Percentiles rank a stretch among this genome's conserved stretches.
Conservation (phyloP, 2,329 filamentous ascomycete species). For the Cladophialophora yegresii region DNA sequence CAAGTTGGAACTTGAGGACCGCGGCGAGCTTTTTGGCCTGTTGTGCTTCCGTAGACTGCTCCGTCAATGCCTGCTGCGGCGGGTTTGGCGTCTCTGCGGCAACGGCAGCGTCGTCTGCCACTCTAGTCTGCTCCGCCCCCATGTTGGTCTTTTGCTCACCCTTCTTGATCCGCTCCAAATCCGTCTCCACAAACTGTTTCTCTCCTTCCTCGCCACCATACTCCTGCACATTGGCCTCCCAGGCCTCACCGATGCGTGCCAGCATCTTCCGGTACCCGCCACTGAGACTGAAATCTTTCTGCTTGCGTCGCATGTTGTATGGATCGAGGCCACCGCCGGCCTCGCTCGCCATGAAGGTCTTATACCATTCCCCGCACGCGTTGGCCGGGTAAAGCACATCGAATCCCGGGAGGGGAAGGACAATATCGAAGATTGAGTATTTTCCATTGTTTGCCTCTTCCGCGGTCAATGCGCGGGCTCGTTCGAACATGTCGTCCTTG, state of each 20-base stretch:
- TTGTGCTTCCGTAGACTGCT: not conserved
- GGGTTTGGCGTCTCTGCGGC: not conserved
- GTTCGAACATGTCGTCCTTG: conserved; percentile 61
- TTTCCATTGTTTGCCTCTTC: conserved; percentile 76
- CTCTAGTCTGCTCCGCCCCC: conserved; percentile 28
- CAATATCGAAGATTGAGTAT: conserved; percentile 82
- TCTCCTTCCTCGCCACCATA: conserved; percentile 62
- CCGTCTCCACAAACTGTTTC: conserved; percentile 86
- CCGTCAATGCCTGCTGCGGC: not conserved
- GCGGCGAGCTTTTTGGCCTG: conserved; percentile 35
- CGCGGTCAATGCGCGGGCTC: conserved; percentile 71
- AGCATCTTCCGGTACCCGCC: conserved; percentile 87
- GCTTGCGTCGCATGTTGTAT: conserved; percentile 78
- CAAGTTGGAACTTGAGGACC: conserved; percentile 70
- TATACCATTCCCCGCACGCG: conserved; percentile 79
- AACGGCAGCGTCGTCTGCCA: conserved; percentile 9
- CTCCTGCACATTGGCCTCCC: conserved; percentile 67
- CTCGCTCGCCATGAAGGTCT: conserved; percentile 77
- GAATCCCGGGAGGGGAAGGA: conserved; percentile 89
- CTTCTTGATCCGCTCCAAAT: conserved; percentile 68
- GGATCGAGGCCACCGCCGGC: conserved; percentile 79
- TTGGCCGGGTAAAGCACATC: conserved; percentile 86
- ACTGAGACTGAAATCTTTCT: conserved; percentile 84
- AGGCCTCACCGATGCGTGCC: conserved; percentile 64
- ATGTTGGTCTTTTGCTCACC: conserved; percentile 37